A percentile compares a stretch with the other conserved stretches of the same genome.
These are phyloP conservation scores for Berkeleyomyces basicola DNA, from an alignment of 2,329 filamentous ascomycete genomes.

Conservation along the genomic window DNA sequence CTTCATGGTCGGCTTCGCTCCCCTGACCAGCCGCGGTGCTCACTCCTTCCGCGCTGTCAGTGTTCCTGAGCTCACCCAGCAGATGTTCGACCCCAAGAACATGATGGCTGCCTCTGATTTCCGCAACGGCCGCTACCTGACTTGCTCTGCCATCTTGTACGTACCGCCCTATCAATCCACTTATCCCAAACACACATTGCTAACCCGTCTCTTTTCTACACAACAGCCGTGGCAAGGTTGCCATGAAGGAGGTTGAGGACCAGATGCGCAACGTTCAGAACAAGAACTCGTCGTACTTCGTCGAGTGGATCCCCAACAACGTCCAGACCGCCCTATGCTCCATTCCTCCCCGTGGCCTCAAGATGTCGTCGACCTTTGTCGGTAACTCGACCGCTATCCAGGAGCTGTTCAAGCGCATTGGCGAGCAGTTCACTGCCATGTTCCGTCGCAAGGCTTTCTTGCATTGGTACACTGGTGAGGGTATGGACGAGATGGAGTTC, in stretches of 20 bases:
- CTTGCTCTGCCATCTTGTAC: constrained; percentile 96
- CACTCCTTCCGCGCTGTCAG: constrained; percentile 95
- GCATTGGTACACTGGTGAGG: constrained; percentile 99
- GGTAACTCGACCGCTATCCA: constrained; percentile 99
- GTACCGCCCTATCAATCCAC: constrained; percentile 19
- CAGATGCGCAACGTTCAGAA: constrained; percentile 99
- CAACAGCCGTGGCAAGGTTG: constrained; percentile 83
- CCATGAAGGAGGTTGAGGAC: constrained; percentile 99
- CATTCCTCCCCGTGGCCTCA: constrained; percentile 89
- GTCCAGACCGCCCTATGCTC: constrained; percentile 99
- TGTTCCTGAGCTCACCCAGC: constrained; percentile 96
- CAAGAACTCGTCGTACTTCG: constrained; percentile 99
- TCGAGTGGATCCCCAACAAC: constrained; percentile 99
- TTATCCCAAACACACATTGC: not conserved
- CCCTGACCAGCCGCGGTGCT: constrained; percentile 71
- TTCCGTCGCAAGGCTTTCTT: constrained; percentile 99
- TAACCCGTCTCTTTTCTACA: not conserved
- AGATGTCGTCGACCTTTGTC: constrained; percentile 98
- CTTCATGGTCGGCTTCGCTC: constrained; percentile 99
- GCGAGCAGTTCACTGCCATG: constrained; percentile 99
- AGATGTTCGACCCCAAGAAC: constrained; percentile 99
- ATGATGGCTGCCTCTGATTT: constrained; percentile 99
- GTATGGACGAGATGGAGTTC: constrained; percentile 99
- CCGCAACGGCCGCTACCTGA: constrained; percentile 98
- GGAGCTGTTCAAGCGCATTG: constrained; percentile 99